Conservation (phyloP, 169 alveolate genomes). For the Amoebophrya sp. region DNA sequence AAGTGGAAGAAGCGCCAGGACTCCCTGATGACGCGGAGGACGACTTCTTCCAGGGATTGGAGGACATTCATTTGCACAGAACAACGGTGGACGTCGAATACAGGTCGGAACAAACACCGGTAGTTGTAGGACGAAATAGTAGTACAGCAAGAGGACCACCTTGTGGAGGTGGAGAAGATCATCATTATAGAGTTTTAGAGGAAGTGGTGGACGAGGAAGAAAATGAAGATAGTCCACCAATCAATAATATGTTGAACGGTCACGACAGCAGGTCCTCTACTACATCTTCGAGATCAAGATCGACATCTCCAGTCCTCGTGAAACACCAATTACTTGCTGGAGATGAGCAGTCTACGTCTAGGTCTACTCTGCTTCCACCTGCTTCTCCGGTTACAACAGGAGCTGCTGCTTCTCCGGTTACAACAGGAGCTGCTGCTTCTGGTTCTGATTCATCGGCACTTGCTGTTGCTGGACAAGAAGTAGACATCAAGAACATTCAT, state of each 20-base stretch:
- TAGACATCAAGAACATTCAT: neutral
- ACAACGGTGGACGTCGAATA: neutral
- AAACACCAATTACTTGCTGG: neutral
- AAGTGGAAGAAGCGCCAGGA: no score
- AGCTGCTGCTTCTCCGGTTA: no score
- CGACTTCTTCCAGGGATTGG: neutral
- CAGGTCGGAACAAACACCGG: no score
- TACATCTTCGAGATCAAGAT: neutral
- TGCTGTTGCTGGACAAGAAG: neutral
- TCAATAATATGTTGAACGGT: neutral
- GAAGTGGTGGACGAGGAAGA: neutral
- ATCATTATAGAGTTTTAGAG: no score
- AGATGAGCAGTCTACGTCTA: neutral
- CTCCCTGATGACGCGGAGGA: neutral
- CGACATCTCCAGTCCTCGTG: neutral
- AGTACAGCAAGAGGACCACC: no score
- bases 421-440: no score
- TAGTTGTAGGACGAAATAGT: no score
- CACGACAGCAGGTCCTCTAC: neutral
- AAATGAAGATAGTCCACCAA: neutral
- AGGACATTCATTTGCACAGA: neutral
- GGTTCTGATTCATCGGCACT: neutral
- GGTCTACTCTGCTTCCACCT: no score
- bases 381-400: no score
- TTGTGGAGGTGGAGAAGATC: no score